Evolutionary conservation across 768 basidiomycete genomes (phyloP).

Genomic region (Suillus cothurnatus): DNA sequence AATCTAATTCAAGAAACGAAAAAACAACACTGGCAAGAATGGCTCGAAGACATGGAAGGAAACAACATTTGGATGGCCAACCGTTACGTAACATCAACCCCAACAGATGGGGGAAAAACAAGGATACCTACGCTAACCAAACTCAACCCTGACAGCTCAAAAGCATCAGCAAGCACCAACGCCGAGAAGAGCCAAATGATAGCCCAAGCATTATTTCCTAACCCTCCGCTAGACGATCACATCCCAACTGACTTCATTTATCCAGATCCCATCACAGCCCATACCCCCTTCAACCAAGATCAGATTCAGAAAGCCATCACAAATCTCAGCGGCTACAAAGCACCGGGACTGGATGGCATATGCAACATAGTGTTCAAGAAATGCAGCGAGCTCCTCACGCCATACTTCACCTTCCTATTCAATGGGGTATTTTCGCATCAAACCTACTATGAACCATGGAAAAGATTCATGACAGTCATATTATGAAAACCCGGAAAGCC

Average conservation of each 20-base stretch:
- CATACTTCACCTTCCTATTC: slow-evolving; percentile 11
- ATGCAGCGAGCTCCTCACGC: not conserved
- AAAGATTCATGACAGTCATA: slow-evolving; percentile 20
- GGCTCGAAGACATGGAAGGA: slow-evolving; percentile 20
- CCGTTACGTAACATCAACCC: slow-evolving; percentile 4
- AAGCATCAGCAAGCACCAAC: slow-evolving; percentile 13
- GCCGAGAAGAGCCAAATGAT: slow-evolving; percentile 22
- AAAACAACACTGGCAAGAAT: slow-evolving; percentile 21
- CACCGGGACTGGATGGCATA: slow-evolving; percentile 7
- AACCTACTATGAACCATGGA: slow-evolving; percentile 13
- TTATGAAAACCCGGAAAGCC: slow-evolving; percentile 27
- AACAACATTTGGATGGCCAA: slow-evolving; percentile 22
- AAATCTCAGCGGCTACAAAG: slow-evolving; percentile 8
- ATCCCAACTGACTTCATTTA: slow-evolving; percentile 9
- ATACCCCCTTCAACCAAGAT: slow-evolving; percentile 12
- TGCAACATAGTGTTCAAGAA: slow-evolving; percentile 26
- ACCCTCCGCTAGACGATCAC: not conserved
- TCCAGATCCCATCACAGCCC: slow-evolving; percentile 1
- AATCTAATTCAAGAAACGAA: slow-evolving; percentile 25
- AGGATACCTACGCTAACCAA: slow-evolving; percentile 12
- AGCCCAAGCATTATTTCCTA: slow-evolving; percentile 26
- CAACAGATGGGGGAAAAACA: slow-evolving; percentile 1
- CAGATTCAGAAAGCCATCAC: slow-evolving; percentile 13
- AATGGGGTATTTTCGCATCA: slow-evolving; percentile 7
- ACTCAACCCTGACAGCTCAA: not conserved